Conservation (phyloP, 371 early-diverging fungal species). For the Mucor saturninus region DNA sequence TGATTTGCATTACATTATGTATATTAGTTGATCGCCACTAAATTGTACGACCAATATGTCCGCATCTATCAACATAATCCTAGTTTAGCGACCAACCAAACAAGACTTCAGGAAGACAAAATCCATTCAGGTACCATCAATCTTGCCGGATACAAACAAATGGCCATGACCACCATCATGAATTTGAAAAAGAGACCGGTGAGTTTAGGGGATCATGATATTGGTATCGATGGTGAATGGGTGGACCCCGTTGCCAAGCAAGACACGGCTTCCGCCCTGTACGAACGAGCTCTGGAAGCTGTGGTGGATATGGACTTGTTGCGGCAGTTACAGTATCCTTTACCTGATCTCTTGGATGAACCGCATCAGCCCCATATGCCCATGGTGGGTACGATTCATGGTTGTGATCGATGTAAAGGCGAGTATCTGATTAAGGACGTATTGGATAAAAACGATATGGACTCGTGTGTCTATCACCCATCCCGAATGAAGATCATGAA, state of each 20-base stretch:
- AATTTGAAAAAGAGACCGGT: constrained; percentile 53
- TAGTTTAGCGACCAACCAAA: constrained; percentile 35
- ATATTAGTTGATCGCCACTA: constrained; percentile 35
- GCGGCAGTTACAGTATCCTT: constrained; percentile 44
- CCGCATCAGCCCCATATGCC: constrained; percentile 5
- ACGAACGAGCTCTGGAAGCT: constrained; percentile 21
- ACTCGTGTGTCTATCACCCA: constrained; percentile 51
- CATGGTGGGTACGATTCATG: constrained; percentile 25
- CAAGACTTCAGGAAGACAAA: constrained; percentile 37
- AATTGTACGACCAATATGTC: constrained; percentile 41
- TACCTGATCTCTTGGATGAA: constrained; percentile 22
- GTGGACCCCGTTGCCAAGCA: constrained; percentile 24
- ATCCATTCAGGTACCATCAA: constrained; percentile 35
- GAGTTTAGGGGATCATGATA: constrained; percentile 32
- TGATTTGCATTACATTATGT: not conserved
- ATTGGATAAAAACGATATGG: constrained; percentile 34
- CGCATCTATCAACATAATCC: constrained; percentile 42
- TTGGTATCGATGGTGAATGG: constrained; percentile 62
- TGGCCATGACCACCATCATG: constrained; percentile 48
- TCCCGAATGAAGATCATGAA: constrained; percentile 34
- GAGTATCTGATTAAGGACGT: constrained; percentile 47
- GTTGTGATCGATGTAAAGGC: constrained; percentile 57
- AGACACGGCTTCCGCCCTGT: not conserved
- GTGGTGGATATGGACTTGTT: constrained; percentile 30
- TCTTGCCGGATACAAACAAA: constrained; percentile 53